These are phyloP conservation scores for Oryza meridionalis DNA, from an alignment of 176 grass and related monocot genomes.

Conservation along the genomic window DNA sequence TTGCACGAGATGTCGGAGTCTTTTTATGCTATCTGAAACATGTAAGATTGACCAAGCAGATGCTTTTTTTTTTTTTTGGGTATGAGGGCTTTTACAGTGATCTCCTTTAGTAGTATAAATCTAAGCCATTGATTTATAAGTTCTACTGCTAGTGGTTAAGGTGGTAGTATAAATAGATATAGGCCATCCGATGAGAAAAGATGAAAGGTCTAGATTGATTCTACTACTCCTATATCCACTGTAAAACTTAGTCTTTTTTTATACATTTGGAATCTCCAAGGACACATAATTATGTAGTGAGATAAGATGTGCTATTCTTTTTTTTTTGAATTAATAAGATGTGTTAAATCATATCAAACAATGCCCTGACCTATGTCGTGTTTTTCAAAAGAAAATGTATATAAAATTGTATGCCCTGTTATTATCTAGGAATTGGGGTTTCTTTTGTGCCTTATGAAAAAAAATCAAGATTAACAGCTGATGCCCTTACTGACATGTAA, in stretches of 20 bases:
- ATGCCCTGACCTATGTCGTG: background rate
- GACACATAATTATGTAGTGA: background rate
- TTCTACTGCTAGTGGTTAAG: too few species aligned
- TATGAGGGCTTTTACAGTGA: too few species aligned
- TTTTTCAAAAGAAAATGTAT: background rate
- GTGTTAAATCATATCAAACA: too few species aligned
- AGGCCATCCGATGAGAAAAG: too few species aligned
- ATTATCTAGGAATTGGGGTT: background rate
- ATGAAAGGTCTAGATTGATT: too few species aligned
- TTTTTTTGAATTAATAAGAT: too few species aligned
- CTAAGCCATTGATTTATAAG: too few species aligned
- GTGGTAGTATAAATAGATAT: too few species aligned
- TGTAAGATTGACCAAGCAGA: background rate
- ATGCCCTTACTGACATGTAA: background rate
- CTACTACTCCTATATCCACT: too few species aligned
- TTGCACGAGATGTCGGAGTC: background rate
- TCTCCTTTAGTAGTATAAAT: too few species aligned
- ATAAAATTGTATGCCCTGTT: background rate
- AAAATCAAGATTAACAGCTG: background rate
- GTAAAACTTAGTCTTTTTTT: background rate
- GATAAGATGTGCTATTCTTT: too few species aligned
- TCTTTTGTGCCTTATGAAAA: background rate
- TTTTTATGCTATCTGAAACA: background rate
- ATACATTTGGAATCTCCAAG: background rate
- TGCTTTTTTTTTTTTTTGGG: too few species aligned